phyloP scores from a whole-genome alignment of 108 stramenopile genomes.

The Cyclotella kingstonii region DNA sequence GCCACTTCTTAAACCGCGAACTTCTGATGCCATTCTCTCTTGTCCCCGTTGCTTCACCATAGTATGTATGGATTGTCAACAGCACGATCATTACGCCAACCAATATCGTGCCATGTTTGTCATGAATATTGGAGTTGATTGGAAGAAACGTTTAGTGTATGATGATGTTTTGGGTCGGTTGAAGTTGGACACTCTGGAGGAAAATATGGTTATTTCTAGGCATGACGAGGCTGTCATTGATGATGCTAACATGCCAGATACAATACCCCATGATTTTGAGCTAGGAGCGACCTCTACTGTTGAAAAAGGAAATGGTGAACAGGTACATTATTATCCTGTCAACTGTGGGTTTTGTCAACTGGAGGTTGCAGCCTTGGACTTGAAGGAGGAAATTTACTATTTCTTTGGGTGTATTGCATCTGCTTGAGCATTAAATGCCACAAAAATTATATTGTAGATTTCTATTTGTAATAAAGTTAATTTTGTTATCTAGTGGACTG shows the following conservation, averaged over 20 bases:
- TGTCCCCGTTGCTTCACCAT: conserved; percentile 86
- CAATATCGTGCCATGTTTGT: conserved; percentile 92
- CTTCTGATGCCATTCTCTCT: conserved; percentile 68
- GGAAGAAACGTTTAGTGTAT: conserved; percentile 59
- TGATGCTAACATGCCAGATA: conserved; percentile 24
- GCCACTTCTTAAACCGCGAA: conserved; percentile 60
- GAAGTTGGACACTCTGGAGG: conserved; percentile 5
- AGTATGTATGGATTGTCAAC: conserved; percentile 91
- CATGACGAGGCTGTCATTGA: too few relatives aligned
- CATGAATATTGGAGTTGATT: conserved; percentile 80
- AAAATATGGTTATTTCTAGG: too few relatives aligned
- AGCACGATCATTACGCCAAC: conserved; percentile 72
- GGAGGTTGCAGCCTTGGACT: conserved; percentile 79
- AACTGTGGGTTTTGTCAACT: conserved; percentile 70
- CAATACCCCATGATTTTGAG: conserved; percentile 20
- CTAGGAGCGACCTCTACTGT: not conserved
- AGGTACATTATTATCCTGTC: conserved; percentile 65
- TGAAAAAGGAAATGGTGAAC: not conserved
- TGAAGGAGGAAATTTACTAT: conserved; percentile 87
- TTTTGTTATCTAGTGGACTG: too few relatives aligned
- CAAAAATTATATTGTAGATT: too few relatives aligned
- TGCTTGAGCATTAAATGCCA: too few relatives aligned
- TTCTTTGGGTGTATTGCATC: conserved; percentile 83
- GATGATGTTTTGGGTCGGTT: conserved; percentile 50
- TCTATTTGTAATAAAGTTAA: too few relatives aligned